Conservation (phyloP, 2,329 filamentous ascomycete genomes). For the Pseudocercospora fuligena region DNA sequence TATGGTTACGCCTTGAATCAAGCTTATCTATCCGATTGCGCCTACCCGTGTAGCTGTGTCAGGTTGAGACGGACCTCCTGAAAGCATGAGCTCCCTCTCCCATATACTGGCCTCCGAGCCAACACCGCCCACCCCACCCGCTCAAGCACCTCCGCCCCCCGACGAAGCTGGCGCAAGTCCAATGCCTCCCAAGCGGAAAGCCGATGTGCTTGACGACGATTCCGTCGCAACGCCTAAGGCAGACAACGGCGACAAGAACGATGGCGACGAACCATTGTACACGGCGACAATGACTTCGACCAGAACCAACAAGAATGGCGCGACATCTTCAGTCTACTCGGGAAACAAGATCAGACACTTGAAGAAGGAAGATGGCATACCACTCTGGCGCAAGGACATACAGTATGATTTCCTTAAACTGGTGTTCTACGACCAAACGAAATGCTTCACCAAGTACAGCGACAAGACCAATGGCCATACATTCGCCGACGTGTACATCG, state of each 20-base stretch:
- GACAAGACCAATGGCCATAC: slow-evolving; percentile 73
- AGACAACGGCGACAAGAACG: slow-evolving; percentile 15
- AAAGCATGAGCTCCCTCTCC: slow-evolving; percentile 20
- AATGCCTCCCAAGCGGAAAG: slow-evolving; percentile 30
- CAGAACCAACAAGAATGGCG: slow-evolving; percentile 67
- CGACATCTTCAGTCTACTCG: slow-evolving; percentile 69
- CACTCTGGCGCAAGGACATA: slow-evolving; percentile 84
- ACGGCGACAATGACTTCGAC: slow-evolving; percentile 58
- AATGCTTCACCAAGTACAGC: slow-evolving; percentile 90
- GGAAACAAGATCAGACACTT: slow-evolving; percentile 81
- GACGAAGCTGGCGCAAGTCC: slow-evolving; percentile 15
- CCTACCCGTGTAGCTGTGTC: neutral
- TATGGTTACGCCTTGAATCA: neutral
- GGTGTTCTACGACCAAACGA: slow-evolving; percentile 75
- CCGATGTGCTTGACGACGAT: slow-evolving; percentile 26
- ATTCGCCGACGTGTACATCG: slow-evolving; percentile 96
- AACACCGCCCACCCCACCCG: slow-evolving; percentile 10
- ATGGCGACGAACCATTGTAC: slow-evolving; percentile 42
- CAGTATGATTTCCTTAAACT: slow-evolving; percentile 83
- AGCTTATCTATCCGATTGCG: slow-evolving; percentile 2
- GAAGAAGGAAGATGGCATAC: slow-evolving; percentile 87
- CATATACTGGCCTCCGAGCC: slow-evolving; percentile 19
- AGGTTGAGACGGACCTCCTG: neutral
- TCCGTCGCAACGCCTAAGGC: slow-evolving; percentile 19
- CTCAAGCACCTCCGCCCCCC: slow-evolving; percentile 19